A percentile compares a stretch with the other conserved stretches of the same genome.
Evolutionary conservation across 345 rosid species (phyloP).

Genomic region (Salix udensis): DNA sequence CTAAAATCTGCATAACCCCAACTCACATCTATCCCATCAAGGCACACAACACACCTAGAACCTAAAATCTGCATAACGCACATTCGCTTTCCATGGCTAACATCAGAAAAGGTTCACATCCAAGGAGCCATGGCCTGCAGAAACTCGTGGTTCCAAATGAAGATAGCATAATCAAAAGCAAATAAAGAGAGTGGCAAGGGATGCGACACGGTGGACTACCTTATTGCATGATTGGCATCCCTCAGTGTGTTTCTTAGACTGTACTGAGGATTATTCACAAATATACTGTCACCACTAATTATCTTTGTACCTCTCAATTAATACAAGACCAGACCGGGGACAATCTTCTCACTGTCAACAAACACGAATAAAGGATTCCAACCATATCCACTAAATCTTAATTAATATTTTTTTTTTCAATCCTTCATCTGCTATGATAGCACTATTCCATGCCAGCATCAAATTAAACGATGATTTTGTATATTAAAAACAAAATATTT

Average conservation of each 20-base stretch:
- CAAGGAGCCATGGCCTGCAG: background rate
- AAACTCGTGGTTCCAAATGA: background rate
- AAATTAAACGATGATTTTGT: background rate
- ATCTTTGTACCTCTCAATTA: too few species aligned
- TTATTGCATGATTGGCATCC: background rate
- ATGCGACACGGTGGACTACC: background rate
- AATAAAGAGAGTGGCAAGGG: background rate
- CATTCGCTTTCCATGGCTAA: background rate
- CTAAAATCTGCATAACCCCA: background rate
- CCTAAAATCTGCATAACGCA: background rate
- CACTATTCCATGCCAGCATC: background rate
- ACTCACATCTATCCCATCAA: background rate
- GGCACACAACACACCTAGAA: background rate
- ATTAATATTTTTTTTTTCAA: background rate
- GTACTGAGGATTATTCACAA: background rate
- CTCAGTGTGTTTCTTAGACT: background rate
- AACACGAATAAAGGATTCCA: background rate
- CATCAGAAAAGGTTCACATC: background rate
- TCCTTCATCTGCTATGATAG: background rate
- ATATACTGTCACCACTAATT: background rate
- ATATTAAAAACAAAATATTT: background rate
- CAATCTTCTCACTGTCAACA: too few species aligned
- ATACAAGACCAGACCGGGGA: too few species aligned
- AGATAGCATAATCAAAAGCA: background rate
- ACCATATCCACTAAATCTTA: background rate